A percentile compares a stretch with the other conserved stretches of the same genome.
phyloP scores from a whole-genome alignment of 306 rosid species.

The Sicyos edulis region DNA sequence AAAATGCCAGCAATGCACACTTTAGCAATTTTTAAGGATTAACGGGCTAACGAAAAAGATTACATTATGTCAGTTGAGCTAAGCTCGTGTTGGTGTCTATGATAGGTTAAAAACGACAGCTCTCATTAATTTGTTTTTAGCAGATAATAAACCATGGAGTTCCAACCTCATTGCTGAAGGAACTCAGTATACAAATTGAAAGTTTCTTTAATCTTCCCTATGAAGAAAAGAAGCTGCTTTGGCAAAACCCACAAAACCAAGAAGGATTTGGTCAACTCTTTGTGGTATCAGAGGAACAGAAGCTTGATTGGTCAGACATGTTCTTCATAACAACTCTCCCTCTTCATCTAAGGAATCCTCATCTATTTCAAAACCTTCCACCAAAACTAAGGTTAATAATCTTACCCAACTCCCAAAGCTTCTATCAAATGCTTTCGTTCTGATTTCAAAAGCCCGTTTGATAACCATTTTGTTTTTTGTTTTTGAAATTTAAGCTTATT shows the following conservation, averaged over 20 bases:
- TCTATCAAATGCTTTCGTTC: background rate
- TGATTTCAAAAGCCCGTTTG: too few relatives aligned
- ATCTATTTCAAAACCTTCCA: constrained; percentile 30
- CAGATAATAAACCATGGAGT: constrained; percentile 31
- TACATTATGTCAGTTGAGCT: too few relatives aligned
- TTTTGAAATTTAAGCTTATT: too few relatives aligned
- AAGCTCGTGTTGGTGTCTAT: too few relatives aligned
- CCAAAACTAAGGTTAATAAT: constrained; percentile 26
- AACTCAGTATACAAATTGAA: constrained; percentile 20
- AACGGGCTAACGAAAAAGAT: too few relatives aligned
- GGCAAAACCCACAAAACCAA: constrained; percentile 28
- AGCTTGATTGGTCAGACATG: constrained; percentile 42
- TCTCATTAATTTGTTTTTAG: background rate
- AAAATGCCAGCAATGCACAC: too few relatives aligned
- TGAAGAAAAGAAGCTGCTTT: constrained; percentile 32
- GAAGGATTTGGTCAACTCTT: constrained; percentile 40
- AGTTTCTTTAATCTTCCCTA: constrained; percentile 29
- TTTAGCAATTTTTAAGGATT: too few relatives aligned
- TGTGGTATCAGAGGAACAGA: constrained; percentile 38
- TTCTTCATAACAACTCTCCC: constrained; percentile 32
- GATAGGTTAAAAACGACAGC: too few relatives aligned
- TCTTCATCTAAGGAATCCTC: constrained; percentile 13
- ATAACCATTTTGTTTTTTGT: too few relatives aligned
- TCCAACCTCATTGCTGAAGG: constrained; percentile 26
- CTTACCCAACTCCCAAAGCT: background rate